These are phyloP conservation scores for Saccharomycopsis vini DNA, from an alignment of 805 yeast species.

Conservation along the genomic window DNA sequence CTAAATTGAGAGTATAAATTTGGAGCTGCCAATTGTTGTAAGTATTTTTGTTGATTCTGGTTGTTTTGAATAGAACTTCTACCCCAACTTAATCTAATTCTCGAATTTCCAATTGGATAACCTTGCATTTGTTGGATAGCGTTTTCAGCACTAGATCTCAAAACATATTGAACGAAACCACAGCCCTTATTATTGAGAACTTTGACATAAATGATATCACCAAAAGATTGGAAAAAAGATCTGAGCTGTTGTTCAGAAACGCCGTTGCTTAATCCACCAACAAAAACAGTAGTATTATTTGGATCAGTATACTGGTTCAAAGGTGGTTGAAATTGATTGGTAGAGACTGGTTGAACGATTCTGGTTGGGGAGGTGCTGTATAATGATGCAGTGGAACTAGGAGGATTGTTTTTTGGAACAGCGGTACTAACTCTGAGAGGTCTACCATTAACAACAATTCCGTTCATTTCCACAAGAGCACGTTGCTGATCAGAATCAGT, in stretches of 20 bases:
- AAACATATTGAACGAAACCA: slow-evolving; percentile 78
- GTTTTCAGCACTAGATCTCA: slow-evolving; percentile 72
- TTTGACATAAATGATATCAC: slow-evolving; percentile 67
- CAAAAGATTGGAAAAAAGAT: slow-evolving; percentile 55
- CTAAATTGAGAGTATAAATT: slow-evolving; percentile 7
- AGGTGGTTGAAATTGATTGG: slow-evolving; percentile 40
- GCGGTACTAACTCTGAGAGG: slow-evolving; percentile 74
- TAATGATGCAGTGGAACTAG: slow-evolving; percentile 8
- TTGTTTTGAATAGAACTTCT: slow-evolving; percentile 34
- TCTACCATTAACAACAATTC: slow-evolving; percentile 57
- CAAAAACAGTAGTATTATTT: slow-evolving; percentile 64
- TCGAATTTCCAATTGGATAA: slow-evolving; percentile 73
- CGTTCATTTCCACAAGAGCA: slow-evolving; percentile 77
- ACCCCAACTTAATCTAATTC: slow-evolving; percentile 86
- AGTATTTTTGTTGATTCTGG: slow-evolving; percentile 20
- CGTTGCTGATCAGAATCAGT: slow-evolving; percentile 58
- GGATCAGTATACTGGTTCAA: slow-evolving; percentile 68
- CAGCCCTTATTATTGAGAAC: slow-evolving; percentile 70
- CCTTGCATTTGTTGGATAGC: slow-evolving; percentile 89
- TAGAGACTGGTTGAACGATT: slow-evolving; percentile 8
- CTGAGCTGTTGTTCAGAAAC: slow-evolving; percentile 57
- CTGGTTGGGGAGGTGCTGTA: slow-evolving; percentile 20
- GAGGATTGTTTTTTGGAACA: slow-evolving; percentile 34
- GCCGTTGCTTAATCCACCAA: slow-evolving; percentile 53
- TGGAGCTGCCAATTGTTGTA: slow-evolving; percentile 16